Conservation (phyloP, 2,329 filamentous ascomycete genomes). For the Alternaria ventricosa region DNA sequence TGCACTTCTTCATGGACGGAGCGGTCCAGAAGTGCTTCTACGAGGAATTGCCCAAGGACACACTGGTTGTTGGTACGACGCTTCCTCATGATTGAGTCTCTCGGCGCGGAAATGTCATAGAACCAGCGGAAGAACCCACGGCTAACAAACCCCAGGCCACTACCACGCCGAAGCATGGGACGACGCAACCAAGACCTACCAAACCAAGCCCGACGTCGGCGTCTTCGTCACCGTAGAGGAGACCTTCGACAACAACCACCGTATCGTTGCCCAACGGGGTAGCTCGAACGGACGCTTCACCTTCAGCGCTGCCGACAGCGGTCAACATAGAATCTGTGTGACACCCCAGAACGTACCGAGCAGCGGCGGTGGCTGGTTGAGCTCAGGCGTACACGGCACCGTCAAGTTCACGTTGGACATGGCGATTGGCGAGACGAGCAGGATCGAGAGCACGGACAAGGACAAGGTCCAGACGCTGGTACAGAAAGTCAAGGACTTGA, state of each 20-base stretch:
- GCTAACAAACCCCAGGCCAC: constrained; percentile 63
- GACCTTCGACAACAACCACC: constrained; percentile 96
- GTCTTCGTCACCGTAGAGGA: constrained; percentile 96
- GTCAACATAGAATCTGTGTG: constrained; percentile 96
- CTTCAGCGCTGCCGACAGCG: constrained; percentile 92
- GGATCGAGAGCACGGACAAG: constrained; percentile 94
- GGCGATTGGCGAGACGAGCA: constrained; percentile 90
- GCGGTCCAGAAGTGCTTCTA: constrained; percentile 91
- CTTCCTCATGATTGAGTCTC: background rate
- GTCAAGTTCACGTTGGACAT: constrained; percentile 88
- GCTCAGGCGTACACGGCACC: constrained; percentile 70
- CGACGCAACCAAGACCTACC: constrained; percentile 70
- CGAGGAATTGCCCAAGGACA: constrained; percentile 97
- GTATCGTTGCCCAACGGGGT: constrained; percentile 87
- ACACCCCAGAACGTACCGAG: constrained; percentile 77
- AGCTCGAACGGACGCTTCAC: constrained; percentile 82
- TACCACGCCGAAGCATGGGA: constrained; percentile 88
- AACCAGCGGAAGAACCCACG: background rate
- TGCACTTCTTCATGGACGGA: constrained; percentile 96
- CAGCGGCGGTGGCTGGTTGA: constrained; percentile 73
- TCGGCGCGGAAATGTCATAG: no score
- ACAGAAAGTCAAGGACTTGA: constrained; percentile 86
- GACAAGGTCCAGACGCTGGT: constrained; percentile 89
- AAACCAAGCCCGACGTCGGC: constrained; percentile 74
- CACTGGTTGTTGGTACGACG: constrained; percentile 80